Base-by-base conservation (phyloP, 2,329 filamentous ascomycete species). In the Colletotrichum paranaense region DNA sequence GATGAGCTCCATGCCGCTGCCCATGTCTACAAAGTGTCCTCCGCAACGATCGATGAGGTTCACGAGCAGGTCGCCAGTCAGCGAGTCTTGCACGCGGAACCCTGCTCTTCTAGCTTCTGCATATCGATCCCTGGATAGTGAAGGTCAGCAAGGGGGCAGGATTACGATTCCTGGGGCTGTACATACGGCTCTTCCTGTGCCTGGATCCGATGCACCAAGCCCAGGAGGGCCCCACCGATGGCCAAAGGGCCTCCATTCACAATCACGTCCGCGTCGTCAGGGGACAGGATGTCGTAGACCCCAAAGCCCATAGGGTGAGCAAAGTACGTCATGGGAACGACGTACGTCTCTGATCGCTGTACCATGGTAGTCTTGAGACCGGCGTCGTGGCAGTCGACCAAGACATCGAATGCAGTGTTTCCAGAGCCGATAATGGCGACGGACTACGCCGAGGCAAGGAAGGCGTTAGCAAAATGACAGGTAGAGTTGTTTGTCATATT, bases 351-450 rank as follows among this genome's bases (percentile, higher is more conserved):
- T 0, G 82, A 83, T 2, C 83, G 79, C 12, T 75, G 80, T 2
- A 80, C 57, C 77, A 85, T 83, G 26, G 82, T 84, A 0, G 80
- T 79, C 22, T 73, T n/a, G 1, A 83, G 76, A 2, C 79, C 79
- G 2, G 80, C 78, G 1, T 69, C 55, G 60, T 80, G 71, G 67
- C 81, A 83, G 68, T 84, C 81, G 19, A 79, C 77, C 35, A 82
- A 74, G 1, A 84, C 76, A 75, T 86, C 83, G 62, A 86, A 86
- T 6, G 81, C 84, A 1, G 82, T 83, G 70, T 85, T 85, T n/a
- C 82, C 82, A 1, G 84, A 82, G 22, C 84, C 84, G 38, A 84
- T 77, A 8, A 84, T 75, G 12, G 80, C 57, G 12, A 80, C 81
- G 1, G 80, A 78, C 79, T 75, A 30, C 19, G 1, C 4, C 19